Evolutionary conservation across 1,284 basidiomycete genomes (phyloP), one percentile per base, ranked within the genome.

Genomic region (Hypsizygus ulmarius): DNA sequence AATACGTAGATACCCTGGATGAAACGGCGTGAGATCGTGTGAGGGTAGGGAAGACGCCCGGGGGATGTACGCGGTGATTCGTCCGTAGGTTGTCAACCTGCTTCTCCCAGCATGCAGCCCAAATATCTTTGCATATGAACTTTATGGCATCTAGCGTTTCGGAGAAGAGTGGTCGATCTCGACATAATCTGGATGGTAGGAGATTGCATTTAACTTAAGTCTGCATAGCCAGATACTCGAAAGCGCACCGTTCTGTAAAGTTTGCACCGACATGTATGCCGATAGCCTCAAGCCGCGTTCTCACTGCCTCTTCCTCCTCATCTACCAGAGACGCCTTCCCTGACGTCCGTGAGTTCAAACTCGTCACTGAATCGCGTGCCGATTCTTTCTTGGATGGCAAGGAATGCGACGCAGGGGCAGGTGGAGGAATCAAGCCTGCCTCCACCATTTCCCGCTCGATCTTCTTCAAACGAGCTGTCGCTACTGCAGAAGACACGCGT

Each of bases 121-220:
- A 94, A n/a, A 97, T 72, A 53, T 97, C 94, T 64, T 97, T 97
- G 73, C 94, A 97, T 52, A 97, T 78, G 62, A 97, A 97, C 66
- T 97, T 97, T 70, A 97, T 86, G 11, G 83, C 84, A 58, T 97
- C 94, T 7, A 97, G 75, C 1, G 93, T 90, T 57, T 94, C 87
- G 0, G 80, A 68, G 55, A 96, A 89, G 37, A 90, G 75, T 27
- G 83, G 73, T 52, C 85, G 75, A 50, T 92, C 86, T 25, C 85
- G 79, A 59, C 84, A 87, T 50, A 96, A 65, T 51, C 90, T 93
- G 60, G n/a, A n/a, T n/a, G n/a, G n/a, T n/a, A n/a, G n/a, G n/a
- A 2, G 30, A 25, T 12, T 29, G 39, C 16, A n/a, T 39, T 34
- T 44, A 43, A 34, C 35, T 11, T 28, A 1, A 6, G 12, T 11